Evolutionary conservation across 169 alveolate genomes (phyloP).

Genomic region (Plasmodium falciparum): DNA sequence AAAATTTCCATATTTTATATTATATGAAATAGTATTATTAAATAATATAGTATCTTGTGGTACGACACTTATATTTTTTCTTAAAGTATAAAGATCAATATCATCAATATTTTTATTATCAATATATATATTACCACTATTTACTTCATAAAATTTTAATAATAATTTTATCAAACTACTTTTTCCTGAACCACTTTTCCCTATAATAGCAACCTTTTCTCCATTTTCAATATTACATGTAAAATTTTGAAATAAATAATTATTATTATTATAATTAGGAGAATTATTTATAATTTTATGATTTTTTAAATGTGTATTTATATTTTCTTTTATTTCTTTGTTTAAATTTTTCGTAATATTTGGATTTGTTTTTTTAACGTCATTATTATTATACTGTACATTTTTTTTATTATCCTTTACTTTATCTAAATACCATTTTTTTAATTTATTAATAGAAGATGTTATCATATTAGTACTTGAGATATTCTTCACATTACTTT

Average conservation of each 20-base stretch:
- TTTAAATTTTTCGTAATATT: not conserved
- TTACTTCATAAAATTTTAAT: constrained; percentile 93
- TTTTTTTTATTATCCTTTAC: not conserved
- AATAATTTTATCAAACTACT: constrained; percentile 93
- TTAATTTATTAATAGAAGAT: too few species aligned
- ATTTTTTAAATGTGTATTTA: not conserved
- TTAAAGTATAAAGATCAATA: constrained; percentile 84
- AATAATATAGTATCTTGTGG: constrained; percentile 95
- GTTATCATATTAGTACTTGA: not conserved
- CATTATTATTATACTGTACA: not conserved
- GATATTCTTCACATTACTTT: not conserved
- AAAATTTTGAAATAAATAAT: constrained; percentile 65
- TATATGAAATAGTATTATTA: constrained; percentile 91
- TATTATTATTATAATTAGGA: not conserved
- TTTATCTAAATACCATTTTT: too few species aligned
- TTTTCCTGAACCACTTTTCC: constrained; percentile 97
- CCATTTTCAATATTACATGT: constrained; percentile 59
- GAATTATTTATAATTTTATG: not conserved
- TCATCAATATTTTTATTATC: constrained; percentile 91
- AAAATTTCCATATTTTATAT: constrained; percentile 91
- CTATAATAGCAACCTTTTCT: constrained; percentile 81
- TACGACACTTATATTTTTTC: constrained; percentile 90
- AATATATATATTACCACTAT: constrained; percentile 87
- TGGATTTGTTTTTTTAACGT: not conserved
- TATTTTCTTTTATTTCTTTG: constrained; percentile 1